Evolutionary conservation across 306 rosid species (phyloP).

Genomic region (Prunus campanulata): DNA sequence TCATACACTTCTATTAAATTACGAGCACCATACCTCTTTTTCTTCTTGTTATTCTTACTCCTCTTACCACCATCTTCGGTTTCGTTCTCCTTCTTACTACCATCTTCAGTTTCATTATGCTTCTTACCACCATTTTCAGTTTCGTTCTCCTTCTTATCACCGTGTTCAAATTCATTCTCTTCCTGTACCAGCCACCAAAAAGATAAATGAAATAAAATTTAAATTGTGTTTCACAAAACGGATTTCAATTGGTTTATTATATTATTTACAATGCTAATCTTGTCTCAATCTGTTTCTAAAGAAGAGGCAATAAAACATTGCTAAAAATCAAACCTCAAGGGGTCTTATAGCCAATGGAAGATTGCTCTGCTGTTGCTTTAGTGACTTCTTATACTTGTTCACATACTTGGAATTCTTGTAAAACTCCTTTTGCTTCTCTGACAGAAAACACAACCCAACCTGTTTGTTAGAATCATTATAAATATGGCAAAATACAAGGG

Average conservation of each 20-base stretch:
- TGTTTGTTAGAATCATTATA: not conserved
- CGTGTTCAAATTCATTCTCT: constrained; percentile 1
- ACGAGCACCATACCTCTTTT: constrained; percentile 27
- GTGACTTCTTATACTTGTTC: constrained; percentile 64
- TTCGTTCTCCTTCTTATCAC: constrained; percentile 30
- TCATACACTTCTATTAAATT: constrained; percentile 51
- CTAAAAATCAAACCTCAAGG: constrained; percentile 43
- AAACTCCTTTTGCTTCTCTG: constrained; percentile 79
- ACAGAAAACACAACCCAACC: constrained; percentile 17
- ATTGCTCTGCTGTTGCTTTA: constrained; percentile 43
- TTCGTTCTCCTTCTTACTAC: constrained; percentile 34
- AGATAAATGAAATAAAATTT: not conserved
- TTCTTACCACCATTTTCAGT: constrained; percentile 14
- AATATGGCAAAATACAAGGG: not conserved
- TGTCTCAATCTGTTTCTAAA: not conserved
- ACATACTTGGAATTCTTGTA: constrained; percentile 73
- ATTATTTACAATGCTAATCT: not conserved
- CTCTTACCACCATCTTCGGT: constrained; percentile 16
- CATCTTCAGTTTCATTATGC: not conserved
- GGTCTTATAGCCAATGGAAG: constrained; percentile 13
- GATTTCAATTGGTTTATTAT: not conserved
- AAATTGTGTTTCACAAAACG: not conserved
- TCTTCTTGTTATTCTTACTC: constrained; percentile 29
- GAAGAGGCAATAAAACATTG: not conserved
- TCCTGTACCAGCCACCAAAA: constrained; percentile 38